phyloP scores from a whole-genome alignment of 2,329 filamentous ascomycete genomes.

The Sclerotinia spermophila region DNA sequence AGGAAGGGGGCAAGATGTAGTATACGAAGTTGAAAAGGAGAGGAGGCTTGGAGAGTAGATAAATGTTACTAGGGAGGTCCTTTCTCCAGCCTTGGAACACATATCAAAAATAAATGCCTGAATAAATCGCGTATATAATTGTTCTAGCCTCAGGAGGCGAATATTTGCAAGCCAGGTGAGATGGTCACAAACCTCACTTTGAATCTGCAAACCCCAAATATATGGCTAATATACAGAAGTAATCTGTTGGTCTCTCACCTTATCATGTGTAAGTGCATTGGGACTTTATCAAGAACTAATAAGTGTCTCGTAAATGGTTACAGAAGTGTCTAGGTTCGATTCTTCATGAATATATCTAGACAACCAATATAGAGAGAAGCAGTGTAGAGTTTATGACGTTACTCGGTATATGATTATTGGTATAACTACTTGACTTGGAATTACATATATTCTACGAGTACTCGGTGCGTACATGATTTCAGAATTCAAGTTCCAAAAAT shows the following conservation, averaged over 20 bases:
- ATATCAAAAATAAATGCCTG: background rate
- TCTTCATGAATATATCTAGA: background rate
- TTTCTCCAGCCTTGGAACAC: background rate
- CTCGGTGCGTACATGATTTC: no score
- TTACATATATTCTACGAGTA: no score
- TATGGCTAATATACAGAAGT: background rate
- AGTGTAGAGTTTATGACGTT: background rate
- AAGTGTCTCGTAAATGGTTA: no score
- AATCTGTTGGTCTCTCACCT: background rate
- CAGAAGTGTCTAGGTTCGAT: background rate
- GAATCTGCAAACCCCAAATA: background rate
- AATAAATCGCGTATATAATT: background rate
- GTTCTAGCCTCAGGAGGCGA: background rate
- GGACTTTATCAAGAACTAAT: background rate
- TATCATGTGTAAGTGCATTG: background rate
- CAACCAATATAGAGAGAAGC: no score
- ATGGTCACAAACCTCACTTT: background rate
- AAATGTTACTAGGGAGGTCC: background rate
- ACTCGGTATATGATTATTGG: no score
- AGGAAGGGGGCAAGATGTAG: no score
- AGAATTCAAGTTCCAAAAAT: no score
- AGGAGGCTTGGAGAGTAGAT: background rate
- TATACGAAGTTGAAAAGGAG: background rate
- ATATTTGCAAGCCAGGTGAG: conserved; percentile 6
- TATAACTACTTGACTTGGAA: no score